These are phyloP conservation scores for Termitomyces sp. DNA, from an alignment of 768 basidiomycete species.

Conservation along the genomic window DNA sequence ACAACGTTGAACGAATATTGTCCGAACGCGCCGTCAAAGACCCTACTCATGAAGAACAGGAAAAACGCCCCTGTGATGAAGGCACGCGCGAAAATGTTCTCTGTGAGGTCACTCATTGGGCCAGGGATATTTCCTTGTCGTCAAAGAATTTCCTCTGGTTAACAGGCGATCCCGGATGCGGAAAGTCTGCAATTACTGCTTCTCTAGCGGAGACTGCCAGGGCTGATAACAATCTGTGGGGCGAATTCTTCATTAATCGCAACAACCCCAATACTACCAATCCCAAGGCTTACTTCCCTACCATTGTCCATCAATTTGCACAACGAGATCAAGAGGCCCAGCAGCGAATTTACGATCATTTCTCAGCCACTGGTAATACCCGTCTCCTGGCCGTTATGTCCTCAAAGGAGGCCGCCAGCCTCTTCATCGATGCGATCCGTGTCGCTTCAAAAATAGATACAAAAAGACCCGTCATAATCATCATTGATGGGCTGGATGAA, in stretches of 20 bases:
- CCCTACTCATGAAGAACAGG: slow-evolving; percentile 10
- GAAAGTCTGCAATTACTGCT: not conserved
- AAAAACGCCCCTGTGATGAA: slow-evolving; percentile 11
- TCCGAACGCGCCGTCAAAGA: slow-evolving; percentile 4
- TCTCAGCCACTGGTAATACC: slow-evolving; percentile 6
- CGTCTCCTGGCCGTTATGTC: not conserved
- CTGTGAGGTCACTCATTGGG: slow-evolving; percentile 8
- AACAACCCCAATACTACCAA: not conserved
- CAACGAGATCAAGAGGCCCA: slow-evolving; percentile 14
- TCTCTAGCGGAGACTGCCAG: too few relatives aligned
- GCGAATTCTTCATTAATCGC: not conserved
- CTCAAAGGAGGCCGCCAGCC: slow-evolving; percentile 6
- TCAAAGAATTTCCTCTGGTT: slow-evolving; percentile 2
- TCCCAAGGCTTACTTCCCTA: not conserved
- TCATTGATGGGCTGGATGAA: slow-evolving; percentile 16
- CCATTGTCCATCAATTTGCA: slow-evolving; percentile 8
- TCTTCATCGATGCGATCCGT: slow-evolving; percentile 11
- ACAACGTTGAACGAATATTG: slow-evolving; percentile 4
- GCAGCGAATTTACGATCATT: slow-evolving; percentile 3
- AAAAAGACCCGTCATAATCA: slow-evolving; percentile 5
- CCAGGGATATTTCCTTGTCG: slow-evolving; percentile 4
- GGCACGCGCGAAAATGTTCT: slow-evolving; percentile 12
- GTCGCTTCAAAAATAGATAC: slow-evolving; percentile 2
- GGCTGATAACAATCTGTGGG: not conserved
- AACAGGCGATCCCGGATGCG: not conserved